A percentile compares a stretch with the other conserved stretches of the same genome.
Evolutionary conservation across 2,329 filamentous ascomycete species (phyloP).

Genomic region (Ophiobolus disseminans): DNA sequence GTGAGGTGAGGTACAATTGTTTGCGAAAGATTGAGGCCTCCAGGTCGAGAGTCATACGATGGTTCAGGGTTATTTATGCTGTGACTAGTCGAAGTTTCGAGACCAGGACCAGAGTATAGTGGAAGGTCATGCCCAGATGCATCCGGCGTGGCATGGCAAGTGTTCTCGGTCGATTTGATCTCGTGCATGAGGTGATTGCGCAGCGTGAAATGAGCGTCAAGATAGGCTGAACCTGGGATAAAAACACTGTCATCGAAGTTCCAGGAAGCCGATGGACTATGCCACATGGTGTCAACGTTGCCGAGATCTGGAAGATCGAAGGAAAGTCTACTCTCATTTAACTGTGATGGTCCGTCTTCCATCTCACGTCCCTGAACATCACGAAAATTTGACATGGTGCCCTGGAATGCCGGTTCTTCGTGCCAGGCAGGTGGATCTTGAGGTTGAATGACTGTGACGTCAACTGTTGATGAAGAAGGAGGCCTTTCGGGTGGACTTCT

Average conservation of each 20-base stretch:
- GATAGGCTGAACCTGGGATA: conserved; percentile 23
- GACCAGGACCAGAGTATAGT: neutral
- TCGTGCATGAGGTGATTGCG: conserved; percentile 25
- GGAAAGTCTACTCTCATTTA: neutral
- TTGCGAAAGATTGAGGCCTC: neutral
- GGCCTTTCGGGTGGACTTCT: neutral
- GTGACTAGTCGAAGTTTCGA: neutral
- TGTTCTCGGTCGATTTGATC: conserved; percentile 15
- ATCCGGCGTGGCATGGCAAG: conserved; percentile 17
- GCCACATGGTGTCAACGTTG: conserved; percentile 1
- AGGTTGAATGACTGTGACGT: too few species aligned
- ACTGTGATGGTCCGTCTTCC: too few species aligned
- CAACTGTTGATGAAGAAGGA: too few species aligned
- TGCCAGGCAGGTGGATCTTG: too few species aligned
- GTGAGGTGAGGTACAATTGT: conserved; percentile 4
- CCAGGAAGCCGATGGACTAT: conserved; percentile 6
- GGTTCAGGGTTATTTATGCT: neutral
- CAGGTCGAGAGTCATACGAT: neutral
- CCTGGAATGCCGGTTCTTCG: too few species aligned
- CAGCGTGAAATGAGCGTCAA: conserved; percentile 24
- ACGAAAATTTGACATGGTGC: too few species aligned
- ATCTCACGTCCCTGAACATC: too few species aligned
- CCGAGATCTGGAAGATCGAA: neutral
- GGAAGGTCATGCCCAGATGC: neutral
- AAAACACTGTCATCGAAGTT: conserved; percentile 16